Evolutionary conservation across 441 rosid species (phyloP), one percentile per base, ranked within the genome.

Genomic region (Geranium incanum): DNA sequence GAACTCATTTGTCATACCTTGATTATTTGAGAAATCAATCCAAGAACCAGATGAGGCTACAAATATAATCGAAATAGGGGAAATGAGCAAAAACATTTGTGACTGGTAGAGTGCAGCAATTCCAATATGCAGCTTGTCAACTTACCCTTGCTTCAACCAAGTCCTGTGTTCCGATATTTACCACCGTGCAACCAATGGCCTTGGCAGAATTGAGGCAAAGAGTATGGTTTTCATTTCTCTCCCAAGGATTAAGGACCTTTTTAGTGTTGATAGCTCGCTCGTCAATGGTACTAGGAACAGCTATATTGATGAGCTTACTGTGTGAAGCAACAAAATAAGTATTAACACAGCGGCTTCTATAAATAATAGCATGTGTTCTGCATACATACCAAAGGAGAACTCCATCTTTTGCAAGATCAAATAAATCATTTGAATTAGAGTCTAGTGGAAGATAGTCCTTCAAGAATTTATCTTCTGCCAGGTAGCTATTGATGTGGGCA

Each of bases 141-240:
- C 97, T 86, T 78, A 95, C 98, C 80, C 98, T 91, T 72, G 87
- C 99, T 91, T 93, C 97, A 77, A 84, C 88, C 68, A 95, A 84
- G 80, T 95, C 99, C 67, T 93, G 92, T 13, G 95, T 85, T 41
- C 99, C 99, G 57, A 95, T 95, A 78, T 95, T 95, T 45, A 95
- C 99, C 72, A 95, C 98, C 0, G 98, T 95, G 79, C 99, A 93
- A 36, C 99, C 99, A 77, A 95, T 95, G 67, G 99, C 99, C 81
- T 95, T 95, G 57, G 98, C 96, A 76, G 99, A 95, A 79, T 95
- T 95, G 62, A 95, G 99, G 78, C 97, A 88, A 48, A 95, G 95
- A 45, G 96, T 91, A 77, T 93, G 99, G 70, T 95, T 95, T 79
- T 95, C 98, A 81, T 93, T 93, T 80, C 95, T 89, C 76, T 95